These are phyloP conservation scores for Lipomyces yamadae DNA, from an alignment of 805 yeast genomes.

Conservation along the genomic window DNA sequence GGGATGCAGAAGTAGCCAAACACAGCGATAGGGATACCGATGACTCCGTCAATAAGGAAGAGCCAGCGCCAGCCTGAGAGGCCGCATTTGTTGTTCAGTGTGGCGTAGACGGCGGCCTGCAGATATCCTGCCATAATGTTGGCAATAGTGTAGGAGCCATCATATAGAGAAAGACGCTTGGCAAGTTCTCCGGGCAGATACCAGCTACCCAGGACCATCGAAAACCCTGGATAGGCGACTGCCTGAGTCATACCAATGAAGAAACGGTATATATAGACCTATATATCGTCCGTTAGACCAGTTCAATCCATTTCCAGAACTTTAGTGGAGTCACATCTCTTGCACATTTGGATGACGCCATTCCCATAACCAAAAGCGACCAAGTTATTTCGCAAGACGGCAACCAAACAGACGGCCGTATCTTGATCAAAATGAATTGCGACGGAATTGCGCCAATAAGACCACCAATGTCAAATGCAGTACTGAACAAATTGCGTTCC, in stretches of 20 bases:
- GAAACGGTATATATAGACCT: conserved; percentile 42
- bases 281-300: conserved; percentile 21
- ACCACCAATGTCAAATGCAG: conserved; percentile 41
- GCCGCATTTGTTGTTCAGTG: conserved; percentile 35
- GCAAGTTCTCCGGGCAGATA: conserved; percentile 59
- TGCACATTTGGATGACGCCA: conserved; percentile 39
- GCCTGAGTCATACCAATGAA: conserved; percentile 43
- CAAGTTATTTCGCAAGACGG: conserved; percentile 42
- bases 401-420: conserved; percentile 40
- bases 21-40: conserved; percentile 36
- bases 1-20: conserved; percentile 26
- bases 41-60: conserved; percentile 53
- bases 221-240: conserved; percentile 56
- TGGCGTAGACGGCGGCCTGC: conserved; percentile 54
- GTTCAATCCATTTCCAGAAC: background rate
- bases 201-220: conserved; percentile 55
- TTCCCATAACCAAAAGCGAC: conserved; percentile 39
- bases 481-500: conserved; percentile 39
- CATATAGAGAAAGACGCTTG: conserved; percentile 21
- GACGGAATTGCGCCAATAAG: conserved; percentile 45
- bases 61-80: conserved; percentile 49
- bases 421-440: conserved; percentile 41
- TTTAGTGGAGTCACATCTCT: conserved; percentile 13
- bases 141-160: conserved; percentile 48
- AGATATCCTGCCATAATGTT: conserved; percentile 59